These are phyloP conservation scores for Xylariaceae sp. DNA, from an alignment of 2,329 filamentous ascomycete genomes.

Conservation along the genomic window DNA sequence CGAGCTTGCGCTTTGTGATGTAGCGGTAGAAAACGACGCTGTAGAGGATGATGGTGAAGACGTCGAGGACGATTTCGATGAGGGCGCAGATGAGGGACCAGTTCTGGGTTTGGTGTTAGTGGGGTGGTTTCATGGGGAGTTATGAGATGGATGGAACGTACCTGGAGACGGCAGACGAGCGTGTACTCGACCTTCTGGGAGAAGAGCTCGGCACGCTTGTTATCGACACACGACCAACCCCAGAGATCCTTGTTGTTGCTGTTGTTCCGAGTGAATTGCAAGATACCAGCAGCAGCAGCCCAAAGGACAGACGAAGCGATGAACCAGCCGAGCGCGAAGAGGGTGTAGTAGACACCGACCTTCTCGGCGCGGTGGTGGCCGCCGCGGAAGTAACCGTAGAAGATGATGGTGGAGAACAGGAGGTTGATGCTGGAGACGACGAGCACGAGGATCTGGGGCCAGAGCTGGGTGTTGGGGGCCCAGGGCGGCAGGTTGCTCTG, in stretches of 20 bases:
- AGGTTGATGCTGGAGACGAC: slow-evolving; percentile 76
- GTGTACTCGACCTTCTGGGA: slow-evolving; percentile 77
- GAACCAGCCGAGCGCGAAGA: slow-evolving; percentile 91
- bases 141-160: slow-evolving; percentile 36
- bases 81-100: slow-evolving; percentile 96
- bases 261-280: slow-evolving; percentile 72
- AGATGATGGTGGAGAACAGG: slow-evolving; percentile 69
- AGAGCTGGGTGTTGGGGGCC: slow-evolving; percentile 71
- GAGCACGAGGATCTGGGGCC: slow-evolving; percentile 86
- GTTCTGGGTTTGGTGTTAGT: slow-evolving; percentile 52
- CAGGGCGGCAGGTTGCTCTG: slow-evolving; percentile 81
- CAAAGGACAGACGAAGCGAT: slow-evolving; percentile 90
- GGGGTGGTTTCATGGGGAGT: background rate
- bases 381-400: slow-evolving; percentile 80
- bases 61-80: slow-evolving; percentile 91
- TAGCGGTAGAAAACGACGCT: slow-evolving; percentile 94
- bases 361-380: slow-evolving; percentile 88
- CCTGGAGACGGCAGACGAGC: slow-evolving; percentile 83
- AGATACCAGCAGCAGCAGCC: slow-evolving; percentile 76
- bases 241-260: slow-evolving; percentile 83
- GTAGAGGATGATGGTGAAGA: slow-evolving; percentile 88
- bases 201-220: slow-evolving; percentile 73
- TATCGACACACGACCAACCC: slow-evolving; percentile 96
- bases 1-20: slow-evolving; percentile 90
- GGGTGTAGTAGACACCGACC: slow-evolving; percentile 88